Base-by-base conservation (phyloP, 2,329 filamentous ascomycete genomes). In the Anisogramma anomala region DNA sequence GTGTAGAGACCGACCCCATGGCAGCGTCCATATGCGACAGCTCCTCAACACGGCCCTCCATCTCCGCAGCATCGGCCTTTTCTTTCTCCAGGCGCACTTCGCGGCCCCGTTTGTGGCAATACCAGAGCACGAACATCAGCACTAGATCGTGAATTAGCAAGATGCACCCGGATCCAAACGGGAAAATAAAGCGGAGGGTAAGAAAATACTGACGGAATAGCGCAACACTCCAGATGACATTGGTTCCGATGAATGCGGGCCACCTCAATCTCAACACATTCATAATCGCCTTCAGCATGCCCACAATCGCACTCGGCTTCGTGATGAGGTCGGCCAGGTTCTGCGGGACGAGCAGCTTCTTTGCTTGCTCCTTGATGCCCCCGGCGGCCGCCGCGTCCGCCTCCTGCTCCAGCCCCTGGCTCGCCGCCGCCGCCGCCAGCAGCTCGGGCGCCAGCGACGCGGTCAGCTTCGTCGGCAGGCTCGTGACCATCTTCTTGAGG, bases 61-160 rank as follows among this genome's bases (percentile, higher is more conserved):
- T 52, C 11, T 44, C 45, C 1, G 25, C 31, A 22, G 36, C 13
- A 9, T 56, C 59, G 1, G 58, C 50, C 39, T 63, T 64, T 53
- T 76, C 71, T 37, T 59, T 50, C 55, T 82, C 80, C 10, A 96
- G 73, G 37, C 91, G 76, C 6, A 79, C 79, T 64, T 98, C 89
- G 33, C 78, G 78, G 28, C 91, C 91, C 40, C 91, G 83, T 67
- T 96, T 96, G 63, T 96, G 82, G 64, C 88, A 96, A 64, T 96
- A 98, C 88, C 89, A 98, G 53, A 96, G 79, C 33, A 94, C 85
- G 57, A 94, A 91, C 42, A 98, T 73, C 13, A 96, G 71, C 41
- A 96, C 84, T 84, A 42, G 47, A 11, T 15, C 8, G 10, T 3
- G 11, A 23, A 35, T 53, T 14, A 53, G 49, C n/a, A 13, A 34